phyloP scores from a whole-genome alignment of 2,329 filamentous ascomycete genomes.

The Apiospora sp. region DNA sequence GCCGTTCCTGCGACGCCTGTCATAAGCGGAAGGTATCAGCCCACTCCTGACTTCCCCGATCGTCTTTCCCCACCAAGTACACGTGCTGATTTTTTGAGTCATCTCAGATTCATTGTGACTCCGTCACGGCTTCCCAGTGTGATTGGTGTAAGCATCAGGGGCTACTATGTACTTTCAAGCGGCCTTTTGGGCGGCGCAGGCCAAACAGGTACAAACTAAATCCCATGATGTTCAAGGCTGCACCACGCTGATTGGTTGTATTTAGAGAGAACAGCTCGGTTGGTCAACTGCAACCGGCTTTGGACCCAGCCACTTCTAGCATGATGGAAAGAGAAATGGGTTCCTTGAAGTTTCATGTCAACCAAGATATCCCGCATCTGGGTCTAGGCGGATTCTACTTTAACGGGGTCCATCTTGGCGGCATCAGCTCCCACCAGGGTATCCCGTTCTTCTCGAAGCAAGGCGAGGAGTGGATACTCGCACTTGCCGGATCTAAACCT shows the following conservation, averaged over 20 bases:
- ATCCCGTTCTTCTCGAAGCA: slow-evolving; percentile 57
- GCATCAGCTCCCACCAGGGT: slow-evolving; percentile 55
- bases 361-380: background rate
- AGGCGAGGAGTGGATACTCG: slow-evolving; percentile 56
- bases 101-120: background rate
- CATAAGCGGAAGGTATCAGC: background rate
- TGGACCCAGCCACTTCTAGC: background rate
- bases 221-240: too few species aligned
- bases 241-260: background rate
- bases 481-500: slow-evolving; percentile 47
- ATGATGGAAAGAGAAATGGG: background rate
- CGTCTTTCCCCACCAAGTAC: too few species aligned
- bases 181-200: background rate
- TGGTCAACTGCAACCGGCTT: background rate
- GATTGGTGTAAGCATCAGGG: slow-evolving; percentile 7
- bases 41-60: too few species aligned
- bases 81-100: background rate
- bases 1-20: background rate
- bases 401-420: slow-evolving; percentile 55
- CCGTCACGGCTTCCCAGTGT: background rate
- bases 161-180: background rate
- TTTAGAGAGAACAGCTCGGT: background rate
- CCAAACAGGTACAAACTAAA: background rate
- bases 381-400: slow-evolving; percentile 52
- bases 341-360: background rate